These are phyloP conservation scores for Ogataea pini DNA, from an alignment of 805 yeast genomes.

Conservation along the genomic window DNA sequence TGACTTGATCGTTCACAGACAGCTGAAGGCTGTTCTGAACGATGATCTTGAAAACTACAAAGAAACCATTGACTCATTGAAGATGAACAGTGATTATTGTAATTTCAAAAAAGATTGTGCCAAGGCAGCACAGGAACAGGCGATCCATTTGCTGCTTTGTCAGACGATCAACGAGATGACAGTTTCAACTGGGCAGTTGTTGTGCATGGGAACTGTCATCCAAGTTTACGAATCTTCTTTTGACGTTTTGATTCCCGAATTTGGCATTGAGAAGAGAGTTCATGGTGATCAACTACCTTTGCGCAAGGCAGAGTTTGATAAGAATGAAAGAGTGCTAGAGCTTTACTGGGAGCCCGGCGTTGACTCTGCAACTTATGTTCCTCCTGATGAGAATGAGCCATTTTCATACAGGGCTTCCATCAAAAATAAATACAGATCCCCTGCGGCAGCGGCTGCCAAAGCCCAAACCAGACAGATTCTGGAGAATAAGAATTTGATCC, in stretches of 20 bases:
- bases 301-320: slow-evolving; percentile 88
- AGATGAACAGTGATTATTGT: slow-evolving; percentile 87
- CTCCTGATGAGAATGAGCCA: slow-evolving; percentile 83
- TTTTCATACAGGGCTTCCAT: slow-evolving; percentile 76
- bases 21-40: slow-evolving; percentile 66
- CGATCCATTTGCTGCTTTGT: slow-evolving; percentile 80
- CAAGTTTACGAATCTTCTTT: slow-evolving; percentile 96
- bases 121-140: slow-evolving; percentile 89
- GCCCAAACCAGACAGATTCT: slow-evolving; percentile 44
- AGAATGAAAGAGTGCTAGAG: slow-evolving; percentile 64
- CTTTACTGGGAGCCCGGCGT: slow-evolving; percentile 91
- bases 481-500: slow-evolving; percentile 32
- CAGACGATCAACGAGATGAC: slow-evolving; percentile 79
- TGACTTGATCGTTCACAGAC: slow-evolving; percentile 90
- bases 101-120: slow-evolving; percentile 96
- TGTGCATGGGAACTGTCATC: slow-evolving; percentile 81
- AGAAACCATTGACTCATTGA: slow-evolving; percentile 67
- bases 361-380: slow-evolving; percentile 87
- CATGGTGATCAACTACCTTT: slow-evolving; percentile 97
- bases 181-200: slow-evolving; percentile 72
- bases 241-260: slow-evolving; percentile 88
- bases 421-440: slow-evolving; percentile 73
- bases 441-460: slow-evolving; percentile 71
- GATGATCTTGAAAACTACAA: slow-evolving; percentile 40
- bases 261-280: slow-evolving; percentile 93